Evolutionary conservation across 257 asterid species (phyloP).

Genomic region (Capsicum baccatum): DNA sequence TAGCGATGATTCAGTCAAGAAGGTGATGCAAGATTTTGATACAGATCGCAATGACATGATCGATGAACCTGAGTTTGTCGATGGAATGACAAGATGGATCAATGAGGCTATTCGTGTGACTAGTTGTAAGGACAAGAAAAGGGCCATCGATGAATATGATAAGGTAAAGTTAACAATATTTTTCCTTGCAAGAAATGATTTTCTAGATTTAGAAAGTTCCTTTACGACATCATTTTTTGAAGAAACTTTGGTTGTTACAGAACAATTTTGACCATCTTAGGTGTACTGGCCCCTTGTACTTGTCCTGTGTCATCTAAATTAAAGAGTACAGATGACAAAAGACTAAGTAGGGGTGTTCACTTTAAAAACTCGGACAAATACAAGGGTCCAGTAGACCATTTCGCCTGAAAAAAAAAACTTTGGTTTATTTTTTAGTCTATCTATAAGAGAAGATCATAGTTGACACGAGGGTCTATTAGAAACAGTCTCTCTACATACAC

Average conservation of each 20-base stretch:
- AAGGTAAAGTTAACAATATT: conserved; percentile 33
- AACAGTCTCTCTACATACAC: too few relatives aligned
- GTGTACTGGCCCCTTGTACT: too few relatives aligned
- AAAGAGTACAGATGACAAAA: too few relatives aligned
- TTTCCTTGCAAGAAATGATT: background rate
- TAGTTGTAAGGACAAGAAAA: conserved; percentile 33
- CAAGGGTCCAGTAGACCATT: too few relatives aligned
- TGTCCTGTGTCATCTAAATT: too few relatives aligned
- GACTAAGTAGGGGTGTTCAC: too few relatives aligned
- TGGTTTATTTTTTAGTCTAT: too few relatives aligned
- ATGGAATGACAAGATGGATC: conserved; percentile 48
- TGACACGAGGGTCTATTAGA: too few relatives aligned
- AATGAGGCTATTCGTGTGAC: conserved; percentile 44
- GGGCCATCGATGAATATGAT: conserved; percentile 40
- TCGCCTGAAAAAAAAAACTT: too few relatives aligned
- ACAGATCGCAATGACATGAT: conserved; percentile 36
- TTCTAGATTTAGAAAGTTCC: background rate
- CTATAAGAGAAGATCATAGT: too few relatives aligned
- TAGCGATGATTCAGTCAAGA: conserved; percentile 39
- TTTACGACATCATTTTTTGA: background rate
- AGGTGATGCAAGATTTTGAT: conserved; percentile 51
- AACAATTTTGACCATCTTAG: background rate
- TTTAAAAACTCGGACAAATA: too few relatives aligned
- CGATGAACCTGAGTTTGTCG: conserved; percentile 49
- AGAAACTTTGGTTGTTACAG: background rate